Evolutionary conservation across 306 rosid species (phyloP).

Genomic region (Cicer bijugum): DNA sequence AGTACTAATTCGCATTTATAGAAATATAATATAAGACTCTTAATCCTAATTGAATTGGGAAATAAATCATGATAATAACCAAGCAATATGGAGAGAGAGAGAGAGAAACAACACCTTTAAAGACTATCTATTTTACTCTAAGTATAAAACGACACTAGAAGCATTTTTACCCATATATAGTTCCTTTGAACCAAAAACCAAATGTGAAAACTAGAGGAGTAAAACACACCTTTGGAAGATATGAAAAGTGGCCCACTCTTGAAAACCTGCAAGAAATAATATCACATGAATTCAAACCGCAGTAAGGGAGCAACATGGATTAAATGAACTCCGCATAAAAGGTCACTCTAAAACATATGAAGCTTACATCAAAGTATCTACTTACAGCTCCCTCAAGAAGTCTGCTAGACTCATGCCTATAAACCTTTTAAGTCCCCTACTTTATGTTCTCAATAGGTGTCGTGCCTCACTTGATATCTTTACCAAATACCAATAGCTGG

Average conservation of each 20-base stretch:
- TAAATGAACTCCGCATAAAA: constrained; percentile 21
- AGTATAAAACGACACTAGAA: background rate
- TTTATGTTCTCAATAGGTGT: background rate
- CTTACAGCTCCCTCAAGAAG: background rate
- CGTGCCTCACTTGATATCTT: background rate
- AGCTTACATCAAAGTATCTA: background rate
- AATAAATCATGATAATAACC: background rate
- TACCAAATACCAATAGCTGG: background rate
- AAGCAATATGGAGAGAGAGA: background rate
- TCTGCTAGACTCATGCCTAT: background rate
- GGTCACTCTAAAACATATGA: constrained; percentile 1
- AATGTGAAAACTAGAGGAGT: constrained; percentile 2
- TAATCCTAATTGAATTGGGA: background rate
- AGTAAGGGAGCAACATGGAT: constrained; percentile 6
- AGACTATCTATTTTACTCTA: constrained; percentile 14
- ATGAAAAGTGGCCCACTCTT: constrained; percentile 91
- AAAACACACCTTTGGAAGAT: constrained; percentile 90
- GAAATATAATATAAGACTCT: background rate
- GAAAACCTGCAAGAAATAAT: constrained; percentile 68
- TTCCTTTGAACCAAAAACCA: constrained; percentile 13
- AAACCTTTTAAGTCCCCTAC: background rate
- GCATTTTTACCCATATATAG: constrained; percentile 5
- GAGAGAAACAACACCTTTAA: background rate
- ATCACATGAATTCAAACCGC: constrained; percentile 38
- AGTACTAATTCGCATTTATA: background rate